Conservation (phyloP, 306 rosid genomes). For the Benincasa hispida region DNA sequence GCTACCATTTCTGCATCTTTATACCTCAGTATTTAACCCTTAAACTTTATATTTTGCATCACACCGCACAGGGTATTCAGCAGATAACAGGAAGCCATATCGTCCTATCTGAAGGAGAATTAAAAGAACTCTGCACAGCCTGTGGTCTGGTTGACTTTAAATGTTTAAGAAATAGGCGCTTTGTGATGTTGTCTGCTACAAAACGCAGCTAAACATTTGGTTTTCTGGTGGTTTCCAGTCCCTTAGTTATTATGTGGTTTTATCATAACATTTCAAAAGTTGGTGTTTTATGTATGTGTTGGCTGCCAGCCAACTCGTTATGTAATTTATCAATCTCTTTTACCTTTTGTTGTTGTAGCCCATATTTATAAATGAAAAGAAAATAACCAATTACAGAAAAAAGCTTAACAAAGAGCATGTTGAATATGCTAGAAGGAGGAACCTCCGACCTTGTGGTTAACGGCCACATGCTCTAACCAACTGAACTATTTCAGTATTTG, state of each 20-base stretch:
- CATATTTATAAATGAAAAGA: not conserved
- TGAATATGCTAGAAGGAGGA: too few relatives aligned
- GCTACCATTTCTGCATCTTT: not conserved
- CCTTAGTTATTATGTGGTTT: not conserved
- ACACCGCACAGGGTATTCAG: slow-evolving; percentile 20
- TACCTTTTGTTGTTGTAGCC: not conserved
- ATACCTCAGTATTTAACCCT: not conserved
- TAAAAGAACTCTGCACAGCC: slow-evolving; percentile 68
- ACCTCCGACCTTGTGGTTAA: not conserved
- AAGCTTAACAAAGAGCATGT: too few relatives aligned
- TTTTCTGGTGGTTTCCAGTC: slow-evolving; percentile 3
- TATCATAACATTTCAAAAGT: not conserved
- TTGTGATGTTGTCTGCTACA: slow-evolving; percentile 75
- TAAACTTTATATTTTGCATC: not conserved
- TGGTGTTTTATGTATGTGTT: not conserved
- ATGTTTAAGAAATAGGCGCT: slow-evolving; percentile 45
- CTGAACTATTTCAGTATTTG: not conserved
- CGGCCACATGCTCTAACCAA: not conserved
- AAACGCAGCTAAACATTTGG: slow-evolving; percentile 36
- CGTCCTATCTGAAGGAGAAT: slow-evolving; percentile 50
- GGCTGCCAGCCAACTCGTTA: not conserved
- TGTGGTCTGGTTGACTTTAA: slow-evolving; percentile 56
- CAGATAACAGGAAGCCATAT: slow-evolving; percentile 39
- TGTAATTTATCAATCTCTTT: not conserved
- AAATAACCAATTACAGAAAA: not conserved